Evolutionary conservation across 2,329 filamentous ascomycete species (phyloP).

Genomic region (Paracoccidioides lutzii): DNA sequence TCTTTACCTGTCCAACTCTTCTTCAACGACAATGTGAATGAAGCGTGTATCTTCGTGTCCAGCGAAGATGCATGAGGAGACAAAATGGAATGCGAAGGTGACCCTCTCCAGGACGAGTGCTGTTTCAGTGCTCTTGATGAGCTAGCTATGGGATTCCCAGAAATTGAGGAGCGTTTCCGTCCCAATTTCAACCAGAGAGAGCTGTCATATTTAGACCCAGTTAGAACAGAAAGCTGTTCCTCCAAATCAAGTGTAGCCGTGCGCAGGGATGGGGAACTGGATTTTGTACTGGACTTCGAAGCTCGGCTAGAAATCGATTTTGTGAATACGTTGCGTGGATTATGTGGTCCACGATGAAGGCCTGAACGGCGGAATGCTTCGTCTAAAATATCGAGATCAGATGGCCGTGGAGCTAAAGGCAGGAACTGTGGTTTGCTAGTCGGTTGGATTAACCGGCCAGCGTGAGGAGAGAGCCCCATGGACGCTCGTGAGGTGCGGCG

Average conservation of each 20-base stretch:
- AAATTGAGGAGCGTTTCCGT: background rate
- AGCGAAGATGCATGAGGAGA: background rate
- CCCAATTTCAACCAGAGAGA: background rate
- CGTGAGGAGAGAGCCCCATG: background rate
- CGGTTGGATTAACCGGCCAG: slow-evolving; percentile 1
- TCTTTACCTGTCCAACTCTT: background rate
- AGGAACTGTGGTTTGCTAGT: slow-evolving; percentile 3
- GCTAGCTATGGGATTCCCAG: background rate
- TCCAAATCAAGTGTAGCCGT: slow-evolving; percentile 27
- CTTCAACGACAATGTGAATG: background rate
- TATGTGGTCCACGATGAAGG: background rate
- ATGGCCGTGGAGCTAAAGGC: slow-evolving; percentile 12
- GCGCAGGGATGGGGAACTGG: slow-evolving; percentile 11
- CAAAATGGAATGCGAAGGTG: background rate
- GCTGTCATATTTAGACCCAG: background rate
- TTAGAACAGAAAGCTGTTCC: slow-evolving; percentile 19
- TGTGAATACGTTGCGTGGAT: background rate
- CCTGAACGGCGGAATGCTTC: slow-evolving; percentile 15
- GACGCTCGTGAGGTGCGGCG: slow-evolving; percentile 11
- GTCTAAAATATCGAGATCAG: slow-evolving; percentile 16
- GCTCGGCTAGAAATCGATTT: background rate
- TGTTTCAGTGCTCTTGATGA: background rate
- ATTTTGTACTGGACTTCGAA: background rate
- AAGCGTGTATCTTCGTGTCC: background rate
- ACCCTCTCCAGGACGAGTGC: background rate